phyloP scores from a whole-genome alignment of 192 early-diverging fungal genomes.

The Obelidium mucronatum region DNA sequence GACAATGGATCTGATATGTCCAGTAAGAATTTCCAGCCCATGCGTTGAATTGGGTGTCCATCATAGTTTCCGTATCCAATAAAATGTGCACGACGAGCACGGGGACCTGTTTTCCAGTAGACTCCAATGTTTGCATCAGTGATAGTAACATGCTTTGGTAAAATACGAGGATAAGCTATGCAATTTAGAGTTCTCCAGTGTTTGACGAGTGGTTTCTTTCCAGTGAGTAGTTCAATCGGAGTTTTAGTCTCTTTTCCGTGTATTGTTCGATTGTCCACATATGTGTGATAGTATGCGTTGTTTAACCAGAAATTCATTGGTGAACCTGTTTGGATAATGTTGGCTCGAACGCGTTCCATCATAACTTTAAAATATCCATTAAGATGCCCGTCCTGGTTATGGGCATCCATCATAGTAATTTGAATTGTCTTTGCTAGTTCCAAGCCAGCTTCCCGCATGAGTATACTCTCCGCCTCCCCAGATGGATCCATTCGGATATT shows the following conservation, averaged over 20 bases:
- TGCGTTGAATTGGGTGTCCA: too few species aligned
- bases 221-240: neutral
- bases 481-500: neutral
- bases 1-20: too few species aligned
- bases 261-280: neutral
- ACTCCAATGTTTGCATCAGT: neutral
- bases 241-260: neutral
- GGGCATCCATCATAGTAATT: neutral
- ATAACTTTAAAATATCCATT: neutral
- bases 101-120: too few species aligned
- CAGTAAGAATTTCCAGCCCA: too few species aligned
- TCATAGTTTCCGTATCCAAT: too few species aligned
- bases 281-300: neutral
- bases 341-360: neutral
- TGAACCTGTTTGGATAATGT: neutral
- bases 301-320: neutral
- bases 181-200: neutral
- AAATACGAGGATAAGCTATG: neutral
- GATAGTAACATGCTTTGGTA: neutral
- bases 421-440: neutral
- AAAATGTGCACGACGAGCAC: too few species aligned
- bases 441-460: neutral
- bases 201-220: neutral
- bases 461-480: neutral
- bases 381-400: neutral